These are phyloP conservation scores for Pseudotulostoma volvatum DNA, from an alignment of 495 filamentous ascomycete species.

Conservation along the genomic window DNA sequence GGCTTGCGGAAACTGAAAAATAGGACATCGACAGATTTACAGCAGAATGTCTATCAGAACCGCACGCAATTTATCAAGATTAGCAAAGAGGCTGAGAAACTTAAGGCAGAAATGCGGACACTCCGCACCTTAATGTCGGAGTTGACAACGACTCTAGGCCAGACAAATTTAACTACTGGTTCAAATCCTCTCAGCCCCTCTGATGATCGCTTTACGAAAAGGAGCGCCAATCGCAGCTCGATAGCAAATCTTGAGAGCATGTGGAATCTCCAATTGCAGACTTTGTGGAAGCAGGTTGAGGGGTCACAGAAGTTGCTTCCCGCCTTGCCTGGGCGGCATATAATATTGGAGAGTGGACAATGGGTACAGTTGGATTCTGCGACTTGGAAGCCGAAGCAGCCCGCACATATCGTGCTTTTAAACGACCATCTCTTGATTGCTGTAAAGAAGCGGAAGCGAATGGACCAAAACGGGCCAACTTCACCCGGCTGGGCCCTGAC, in stretches of 20 bases:
- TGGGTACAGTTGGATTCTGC: constrained; percentile 97
- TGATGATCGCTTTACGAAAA: constrained; percentile 32
- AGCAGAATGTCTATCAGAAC: constrained; percentile 96
- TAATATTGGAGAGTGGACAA: constrained; percentile 71
- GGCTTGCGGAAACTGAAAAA: constrained; percentile 63
- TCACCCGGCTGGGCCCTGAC: constrained; percentile 43
- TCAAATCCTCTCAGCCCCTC: constrained; percentile 28
- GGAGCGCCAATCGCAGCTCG: constrained; percentile 35
- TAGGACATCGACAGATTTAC: constrained; percentile 72
- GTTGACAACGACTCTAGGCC: constrained; percentile 59
- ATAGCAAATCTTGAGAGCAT: constrained; percentile 91
- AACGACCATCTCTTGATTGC: constrained; percentile 93
- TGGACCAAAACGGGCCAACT: constrained; percentile 41
- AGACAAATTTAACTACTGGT: constrained; percentile 38
- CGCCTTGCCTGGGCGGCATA: constrained; percentile 76
- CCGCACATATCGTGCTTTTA: constrained; percentile 77
- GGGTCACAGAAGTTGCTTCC: constrained; percentile 94
- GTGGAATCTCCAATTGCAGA: constrained; percentile 69
- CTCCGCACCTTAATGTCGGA: constrained; percentile 81
- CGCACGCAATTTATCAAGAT: constrained; percentile 98
- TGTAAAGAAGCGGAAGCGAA: constrained; percentile 74
- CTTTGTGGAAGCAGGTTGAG: constrained; percentile 87
- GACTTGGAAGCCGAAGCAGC: constrained; percentile 76
- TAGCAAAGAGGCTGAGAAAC: constrained; percentile 94
- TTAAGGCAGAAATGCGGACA: constrained; percentile 89